Conservation (phyloP, 768 basidiomycete genomes). For the Botryobasidium botryosum region DNA sequence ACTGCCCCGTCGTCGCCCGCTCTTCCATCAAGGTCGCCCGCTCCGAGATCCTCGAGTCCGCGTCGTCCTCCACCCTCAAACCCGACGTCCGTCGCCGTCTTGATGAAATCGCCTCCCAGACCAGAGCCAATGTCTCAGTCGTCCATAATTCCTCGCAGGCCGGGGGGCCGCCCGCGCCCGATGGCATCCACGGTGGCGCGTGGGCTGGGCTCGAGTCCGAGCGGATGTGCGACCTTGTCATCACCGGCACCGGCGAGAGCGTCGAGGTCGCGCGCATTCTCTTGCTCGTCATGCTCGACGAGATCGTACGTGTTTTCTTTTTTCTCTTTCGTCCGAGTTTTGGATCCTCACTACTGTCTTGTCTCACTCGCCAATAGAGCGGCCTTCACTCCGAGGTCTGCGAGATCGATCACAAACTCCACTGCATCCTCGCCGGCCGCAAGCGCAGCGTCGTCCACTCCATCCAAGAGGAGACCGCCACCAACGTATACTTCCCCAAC, state of each 20-base stretch:
- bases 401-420: constrained; percentile 91
- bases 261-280: constrained; percentile 85
- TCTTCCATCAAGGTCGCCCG: constrained; percentile 79
- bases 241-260: constrained; percentile 71
- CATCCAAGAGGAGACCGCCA: constrained; percentile 93
- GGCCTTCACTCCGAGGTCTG: constrained; percentile 80
- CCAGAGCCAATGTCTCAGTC: constrained; percentile 85
- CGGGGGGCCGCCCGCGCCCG: neutral
- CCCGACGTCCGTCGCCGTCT: constrained; percentile 64
- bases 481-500: constrained; percentile 90
- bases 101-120: constrained; percentile 89
- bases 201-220: constrained; percentile 79
- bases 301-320: constrained; percentile 45
- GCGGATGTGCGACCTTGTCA: constrained; percentile 79
- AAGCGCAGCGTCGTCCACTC: constrained; percentile 75
- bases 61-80: constrained; percentile 36
- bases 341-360: neutral
- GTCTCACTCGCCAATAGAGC: constrained; percentile 13
- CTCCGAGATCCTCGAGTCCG: constrained; percentile 79
- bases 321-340: neutral
- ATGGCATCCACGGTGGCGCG: neutral
- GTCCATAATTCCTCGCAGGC: constrained; percentile 49
- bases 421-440: constrained; percentile 77
- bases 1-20: constrained; percentile 76
- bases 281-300: constrained; percentile 84